These are phyloP conservation scores for Pulicaria dysenterica DNA, from an alignment of 129 eudicot species.

Conservation along the genomic window DNA sequence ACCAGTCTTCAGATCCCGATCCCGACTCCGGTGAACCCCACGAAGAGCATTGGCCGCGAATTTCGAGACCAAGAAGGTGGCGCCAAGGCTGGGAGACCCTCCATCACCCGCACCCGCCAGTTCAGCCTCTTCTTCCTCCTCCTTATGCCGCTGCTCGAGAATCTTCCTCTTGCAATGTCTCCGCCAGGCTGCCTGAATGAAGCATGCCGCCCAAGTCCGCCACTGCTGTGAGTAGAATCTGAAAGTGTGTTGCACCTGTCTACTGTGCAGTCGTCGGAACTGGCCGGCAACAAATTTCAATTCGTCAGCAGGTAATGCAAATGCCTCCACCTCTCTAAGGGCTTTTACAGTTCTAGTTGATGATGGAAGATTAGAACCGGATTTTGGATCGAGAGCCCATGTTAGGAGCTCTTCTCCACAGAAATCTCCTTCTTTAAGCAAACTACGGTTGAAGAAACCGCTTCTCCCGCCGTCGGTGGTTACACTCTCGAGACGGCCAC, in stretches of 20 bases:
- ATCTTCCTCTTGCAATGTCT: constrained; percentile 63
- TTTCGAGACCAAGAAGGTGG: constrained; percentile 72
- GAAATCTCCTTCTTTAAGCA: constrained; percentile 83
- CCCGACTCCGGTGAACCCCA: constrained; percentile 74
- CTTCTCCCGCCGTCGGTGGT: constrained; percentile 92
- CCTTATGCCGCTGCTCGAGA: constrained; percentile 57
- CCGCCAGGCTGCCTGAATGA: constrained; percentile 88
- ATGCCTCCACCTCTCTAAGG: constrained; percentile 80
- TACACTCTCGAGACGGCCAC: constrained; percentile 89
- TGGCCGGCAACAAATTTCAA: constrained; percentile 84
- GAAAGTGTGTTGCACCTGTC: constrained; percentile 92
- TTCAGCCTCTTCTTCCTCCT: constrained; percentile 58
- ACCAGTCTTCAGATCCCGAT: constrained; percentile 51
- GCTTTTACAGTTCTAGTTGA: constrained; percentile 91
- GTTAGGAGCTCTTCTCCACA: constrained; percentile 97
- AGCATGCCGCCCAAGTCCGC: constrained; percentile 96
- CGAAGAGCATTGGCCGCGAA: constrained; percentile 85
- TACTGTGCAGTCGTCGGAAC: constrained; percentile 86
- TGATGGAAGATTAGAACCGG: constrained; percentile 77
- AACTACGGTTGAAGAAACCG: constrained; percentile 74
- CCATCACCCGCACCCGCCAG: constrained; percentile 40
- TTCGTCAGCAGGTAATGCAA: constrained; percentile 83
- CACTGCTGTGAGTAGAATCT: constrained; percentile 89
- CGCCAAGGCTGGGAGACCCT: constrained; percentile 65
- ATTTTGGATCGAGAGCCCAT: constrained; percentile 88